phyloP scores from a whole-genome alignment of 2,329 filamentous ascomycete species.

The Eurotiales sp. region DNA sequence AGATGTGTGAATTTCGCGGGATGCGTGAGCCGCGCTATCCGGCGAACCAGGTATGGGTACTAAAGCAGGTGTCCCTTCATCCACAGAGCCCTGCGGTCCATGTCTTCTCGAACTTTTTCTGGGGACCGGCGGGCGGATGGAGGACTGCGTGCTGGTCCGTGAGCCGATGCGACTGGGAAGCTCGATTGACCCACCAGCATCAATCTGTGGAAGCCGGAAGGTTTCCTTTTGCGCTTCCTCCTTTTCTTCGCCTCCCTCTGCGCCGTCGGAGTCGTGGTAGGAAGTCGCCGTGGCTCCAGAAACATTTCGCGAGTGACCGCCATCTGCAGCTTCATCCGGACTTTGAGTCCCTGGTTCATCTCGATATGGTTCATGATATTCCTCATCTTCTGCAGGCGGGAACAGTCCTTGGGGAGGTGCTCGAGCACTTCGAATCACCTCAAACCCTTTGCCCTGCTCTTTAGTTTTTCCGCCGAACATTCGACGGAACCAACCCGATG shows the following conservation, averaged over 20 bases:
- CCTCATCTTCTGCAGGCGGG: slow-evolving; percentile 48
- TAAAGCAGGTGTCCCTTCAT: slow-evolving; percentile 16
- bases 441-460: slow-evolving; percentile 93
- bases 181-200: slow-evolving; percentile 57
- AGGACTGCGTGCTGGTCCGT: slow-evolving; percentile 49
- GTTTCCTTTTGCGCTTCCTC: slow-evolving; percentile 14
- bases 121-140: slow-evolving; percentile 41
- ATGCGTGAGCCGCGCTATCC: slow-evolving; percentile 19
- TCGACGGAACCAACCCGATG: slow-evolving; percentile 81
- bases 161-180: slow-evolving; percentile 62
- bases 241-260: slow-evolving; percentile 11
- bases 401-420: slow-evolving; percentile 72
- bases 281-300: slow-evolving; percentile 21
- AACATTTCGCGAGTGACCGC: slow-evolving; percentile 22
- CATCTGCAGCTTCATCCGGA: slow-evolving; percentile 16
- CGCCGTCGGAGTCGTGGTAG: slow-evolving; percentile 26
- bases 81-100: slow-evolving; percentile 17
- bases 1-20: slow-evolving; percentile 2
- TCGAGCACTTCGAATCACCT: slow-evolving; percentile 85
- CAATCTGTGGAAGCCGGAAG: slow-evolving; percentile 58
- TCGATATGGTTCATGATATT: slow-evolving; percentile 63
- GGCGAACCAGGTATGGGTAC: slow-evolving; percentile 17
- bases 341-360: slow-evolving; percentile 44
- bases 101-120: slow-evolving; percentile 67
- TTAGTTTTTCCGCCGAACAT: slow-evolving; percentile 82